phyloP scores from a whole-genome alignment of 1,284 basidiomycete species.

The Microbotryum silenes-acaulis region DNA sequence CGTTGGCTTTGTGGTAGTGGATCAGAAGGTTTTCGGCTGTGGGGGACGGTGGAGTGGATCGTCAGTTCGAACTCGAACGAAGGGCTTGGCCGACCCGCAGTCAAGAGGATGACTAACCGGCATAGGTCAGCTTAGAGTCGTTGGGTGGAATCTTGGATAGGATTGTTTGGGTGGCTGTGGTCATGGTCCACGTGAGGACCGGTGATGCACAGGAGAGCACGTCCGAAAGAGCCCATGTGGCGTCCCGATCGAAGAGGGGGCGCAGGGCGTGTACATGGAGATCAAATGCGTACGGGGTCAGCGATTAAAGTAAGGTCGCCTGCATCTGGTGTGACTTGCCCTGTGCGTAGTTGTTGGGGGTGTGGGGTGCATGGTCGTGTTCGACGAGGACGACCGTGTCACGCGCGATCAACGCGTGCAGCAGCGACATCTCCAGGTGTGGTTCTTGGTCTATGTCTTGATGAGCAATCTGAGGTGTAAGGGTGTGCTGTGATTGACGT shows the following conservation, averaged over 20 bases:
- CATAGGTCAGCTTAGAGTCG: slow-evolving; percentile 82
- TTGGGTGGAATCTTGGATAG: slow-evolving; percentile 89
- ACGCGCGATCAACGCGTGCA: slow-evolving; percentile 79
- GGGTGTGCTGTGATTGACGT: too few species aligned
- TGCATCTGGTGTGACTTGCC: slow-evolving; percentile 42
- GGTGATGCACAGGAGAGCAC: background rate
- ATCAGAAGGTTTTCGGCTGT: slow-evolving; percentile 83
- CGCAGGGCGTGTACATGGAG: slow-evolving; percentile 36
- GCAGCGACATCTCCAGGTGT: slow-evolving; percentile 42
- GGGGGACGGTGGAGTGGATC: background rate
- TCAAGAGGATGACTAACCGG: slow-evolving; percentile 6
- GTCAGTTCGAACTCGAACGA: background rate
- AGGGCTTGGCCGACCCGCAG: background rate
- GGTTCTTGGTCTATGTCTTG: background rate
- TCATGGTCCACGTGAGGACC: slow-evolving; percentile 15
- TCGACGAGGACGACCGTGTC: slow-evolving; percentile 73
- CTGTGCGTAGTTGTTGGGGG: slow-evolving; percentile 68
- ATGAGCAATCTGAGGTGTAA: too few species aligned
- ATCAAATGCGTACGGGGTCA: background rate
- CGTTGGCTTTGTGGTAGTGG: slow-evolving; percentile 62
- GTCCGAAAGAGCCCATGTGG: slow-evolving; percentile 2
- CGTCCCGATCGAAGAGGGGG: slow-evolving; percentile 1
- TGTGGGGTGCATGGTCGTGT: slow-evolving; percentile 52
- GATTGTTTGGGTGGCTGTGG: slow-evolving; percentile 75
- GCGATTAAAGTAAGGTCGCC: too few species aligned